Conservation (phyloP, 345 rosid genomes). For the Populus alba region DNA sequence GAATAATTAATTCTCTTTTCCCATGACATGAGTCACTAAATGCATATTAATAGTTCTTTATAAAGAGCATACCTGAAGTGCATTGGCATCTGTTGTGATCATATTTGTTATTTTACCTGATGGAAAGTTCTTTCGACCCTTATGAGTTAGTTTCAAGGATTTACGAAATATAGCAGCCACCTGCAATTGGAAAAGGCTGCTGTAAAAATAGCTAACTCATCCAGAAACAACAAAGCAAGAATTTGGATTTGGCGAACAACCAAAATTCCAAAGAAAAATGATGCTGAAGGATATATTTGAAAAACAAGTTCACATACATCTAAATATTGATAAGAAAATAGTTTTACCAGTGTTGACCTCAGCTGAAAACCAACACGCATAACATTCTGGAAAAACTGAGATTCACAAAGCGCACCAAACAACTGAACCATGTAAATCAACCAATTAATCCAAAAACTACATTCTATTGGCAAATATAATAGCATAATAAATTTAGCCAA, state of each 20-base stretch:
- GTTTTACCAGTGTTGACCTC: slow-evolving; percentile 32
- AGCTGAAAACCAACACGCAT: slow-evolving; percentile 31
- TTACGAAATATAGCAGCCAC: slow-evolving; percentile 39
- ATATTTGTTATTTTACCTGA: slow-evolving; percentile 34
- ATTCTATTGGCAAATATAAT: neutral
- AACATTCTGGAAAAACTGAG: slow-evolving; percentile 35
- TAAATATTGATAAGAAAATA: neutral
- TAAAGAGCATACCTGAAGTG: slow-evolving; percentile 27
- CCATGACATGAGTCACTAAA: neutral
- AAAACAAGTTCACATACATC: neutral
- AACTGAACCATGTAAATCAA: slow-evolving; percentile 44
- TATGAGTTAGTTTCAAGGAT: slow-evolving; percentile 31
- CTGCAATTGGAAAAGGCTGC: slow-evolving; percentile 1
- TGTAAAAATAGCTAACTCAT: neutral
- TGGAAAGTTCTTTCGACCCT: slow-evolving; percentile 25
- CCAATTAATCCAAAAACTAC: slow-evolving; percentile 7
- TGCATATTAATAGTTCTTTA: neutral
- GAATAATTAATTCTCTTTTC: neutral
- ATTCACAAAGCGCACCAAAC: slow-evolving; percentile 28
- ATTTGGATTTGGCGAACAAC: neutral
- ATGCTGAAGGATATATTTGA: neutral
- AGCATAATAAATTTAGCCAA: neutral
- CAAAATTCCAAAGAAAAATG: neutral
- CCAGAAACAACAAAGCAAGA: neutral
- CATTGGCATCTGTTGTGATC: slow-evolving; percentile 37